Evolutionary conservation across 2,329 filamentous ascomycete species (phyloP), one percentile per base, ranked within the genome.

Genomic region (Dactylonectria estremocensis): DNA sequence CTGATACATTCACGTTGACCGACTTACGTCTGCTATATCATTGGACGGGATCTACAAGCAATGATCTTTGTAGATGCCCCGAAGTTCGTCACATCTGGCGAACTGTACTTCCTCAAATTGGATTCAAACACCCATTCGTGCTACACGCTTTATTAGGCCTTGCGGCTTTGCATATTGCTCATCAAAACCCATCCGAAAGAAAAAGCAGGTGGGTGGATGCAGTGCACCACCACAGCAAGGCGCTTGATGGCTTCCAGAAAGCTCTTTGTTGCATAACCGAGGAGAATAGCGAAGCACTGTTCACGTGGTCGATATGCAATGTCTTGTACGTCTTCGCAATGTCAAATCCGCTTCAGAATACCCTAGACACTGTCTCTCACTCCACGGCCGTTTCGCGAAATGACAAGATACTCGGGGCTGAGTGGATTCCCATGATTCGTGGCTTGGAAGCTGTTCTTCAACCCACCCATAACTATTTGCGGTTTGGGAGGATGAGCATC

Each of bases 371-470:
- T 37, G 35, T 5, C 35, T 14, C 35, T 11, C 35, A 6, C 35
- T 45, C 40, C 5, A 18, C 40, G 40, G 16, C 40, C 11, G 4
- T 16, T 18, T 45, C 40, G 14, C 40, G 46, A 48, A 68, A 66
- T 18, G 69, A 72, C 18, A 65, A 61, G 4, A 46, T 71, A 1
- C 59, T 74, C 3, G 70, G 71, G 11, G 37, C 59, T 2, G 72
- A 73, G 16, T 71, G 68, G 69, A 71, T 73, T 20, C 66, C 68
- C 3, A 74, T 73, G 69, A 54, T 70, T 6, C 69, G 65, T 11
- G 72, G 72, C 20, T 43, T 73, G 24, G 50, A 69, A 1, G 70
- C 67, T 18, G 53, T 74, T 8, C 33, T 73, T 5, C 31, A 3
- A 2, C 69, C 68, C 2, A 49, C 55, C 3, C 58, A 71, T 28